A percentile compares a stretch with the other conserved stretches of the same genome.
phyloP scores from a whole-genome alignment of 257 asterid species.

The Solanum pimpinellifolium region DNA sequence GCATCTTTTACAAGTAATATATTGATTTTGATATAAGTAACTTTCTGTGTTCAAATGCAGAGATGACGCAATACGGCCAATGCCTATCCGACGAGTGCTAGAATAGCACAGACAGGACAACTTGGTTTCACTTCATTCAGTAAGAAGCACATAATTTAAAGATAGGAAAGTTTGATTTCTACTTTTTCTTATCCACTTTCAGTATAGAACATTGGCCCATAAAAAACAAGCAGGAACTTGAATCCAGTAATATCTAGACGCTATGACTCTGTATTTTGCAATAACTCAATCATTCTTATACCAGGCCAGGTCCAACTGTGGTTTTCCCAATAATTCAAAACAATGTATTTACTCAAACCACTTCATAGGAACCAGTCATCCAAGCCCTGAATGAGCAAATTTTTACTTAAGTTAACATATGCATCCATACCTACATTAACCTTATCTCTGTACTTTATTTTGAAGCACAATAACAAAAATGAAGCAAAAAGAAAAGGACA shows the following conservation, averaged over 20 bases:
- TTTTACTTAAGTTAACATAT: neutral
- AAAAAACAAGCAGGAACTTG: neutral
- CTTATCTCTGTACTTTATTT: neutral
- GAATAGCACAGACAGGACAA: neutral
- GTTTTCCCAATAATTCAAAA: neutral
- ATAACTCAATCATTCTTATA: neutral
- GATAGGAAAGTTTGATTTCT: neutral
- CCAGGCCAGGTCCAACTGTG: neutral
- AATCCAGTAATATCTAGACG: neutral
- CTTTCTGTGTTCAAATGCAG: neutral
- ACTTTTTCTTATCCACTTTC: neutral
- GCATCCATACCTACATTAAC: neutral
- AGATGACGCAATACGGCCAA: neutral
- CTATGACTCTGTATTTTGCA: neutral
- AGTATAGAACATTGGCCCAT: neutral
- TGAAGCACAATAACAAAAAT: neutral
- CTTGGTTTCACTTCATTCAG: neutral
- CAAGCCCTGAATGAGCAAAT: neutral
- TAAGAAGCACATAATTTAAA: neutral
- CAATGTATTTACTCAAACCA: neutral
- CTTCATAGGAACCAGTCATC: neutral
- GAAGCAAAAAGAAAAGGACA: neutral
- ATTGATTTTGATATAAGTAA: neutral
- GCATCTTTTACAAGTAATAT: neutral
- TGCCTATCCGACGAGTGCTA: neutral